Percentiles rank a stretch among this genome's conserved stretches.
Evolutionary conservation across 2,329 filamentous ascomycete species (phyloP).

Genomic region (Colletotrichum cuscutae): DNA sequence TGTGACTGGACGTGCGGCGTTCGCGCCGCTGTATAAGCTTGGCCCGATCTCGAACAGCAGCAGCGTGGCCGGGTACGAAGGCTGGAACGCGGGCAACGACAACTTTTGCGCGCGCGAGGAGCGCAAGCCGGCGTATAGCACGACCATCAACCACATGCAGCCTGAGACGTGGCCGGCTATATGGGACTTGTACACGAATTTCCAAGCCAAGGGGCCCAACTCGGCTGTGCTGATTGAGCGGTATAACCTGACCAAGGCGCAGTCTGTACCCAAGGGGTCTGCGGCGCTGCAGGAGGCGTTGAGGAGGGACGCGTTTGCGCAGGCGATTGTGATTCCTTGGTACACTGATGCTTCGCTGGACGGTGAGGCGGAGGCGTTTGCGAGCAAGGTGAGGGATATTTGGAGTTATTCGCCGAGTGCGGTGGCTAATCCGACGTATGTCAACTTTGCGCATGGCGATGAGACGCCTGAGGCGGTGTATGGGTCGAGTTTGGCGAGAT

Average conservation of each 20-base stretch:
- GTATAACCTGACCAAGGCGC: constrained; percentile 48
- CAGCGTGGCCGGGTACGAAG: constrained; percentile 45
- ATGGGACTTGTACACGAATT: constrained; percentile 49
- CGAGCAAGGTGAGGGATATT: constrained; percentile 42
- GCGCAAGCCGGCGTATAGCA: constrained; percentile 51
- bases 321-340: constrained; percentile 52
- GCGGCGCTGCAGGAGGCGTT: constrained; percentile 45
- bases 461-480: constrained; percentile 41
- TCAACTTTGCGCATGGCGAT: constrained; percentile 48
- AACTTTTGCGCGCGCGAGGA: constrained; percentile 48
- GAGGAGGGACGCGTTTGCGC: constrained; percentile 43
- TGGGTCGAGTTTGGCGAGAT: constrained; percentile 39
- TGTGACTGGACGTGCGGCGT: constrained; percentile 42
- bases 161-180: constrained; percentile 49
- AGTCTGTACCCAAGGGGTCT: constrained; percentile 35
- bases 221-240: constrained; percentile 46
- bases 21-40: constrained; percentile 47
- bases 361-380: constrained; percentile 46
- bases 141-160: constrained; percentile 46
- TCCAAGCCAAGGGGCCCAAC: constrained; percentile 47
- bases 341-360: constrained; percentile 49
- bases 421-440: constrained; percentile 40
- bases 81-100: constrained; percentile 51
- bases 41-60: constrained; percentile 42
- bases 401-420: constrained; percentile 38